Base-by-base conservation (phyloP, 1,284 basidiomycete species). In the Leccinum solheimii region DNA sequence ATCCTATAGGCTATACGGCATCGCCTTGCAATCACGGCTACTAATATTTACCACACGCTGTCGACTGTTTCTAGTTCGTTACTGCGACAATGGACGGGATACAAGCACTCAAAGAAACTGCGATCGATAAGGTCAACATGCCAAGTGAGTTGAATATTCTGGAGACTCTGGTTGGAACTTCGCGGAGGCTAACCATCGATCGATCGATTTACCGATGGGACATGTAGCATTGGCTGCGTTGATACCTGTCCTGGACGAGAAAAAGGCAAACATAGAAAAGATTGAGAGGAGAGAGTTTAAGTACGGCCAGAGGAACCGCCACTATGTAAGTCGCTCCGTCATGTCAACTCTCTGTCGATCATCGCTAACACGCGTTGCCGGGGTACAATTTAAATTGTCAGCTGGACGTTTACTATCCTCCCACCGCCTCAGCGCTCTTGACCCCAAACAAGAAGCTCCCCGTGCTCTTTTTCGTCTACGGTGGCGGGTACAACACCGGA, bases 381-480 rank as follows among this genome's bases (percentile, higher is more conserved):
- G 43, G 43, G 10, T 11, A 45, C 10, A 19, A 10, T 3, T 3
- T 2, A 0, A 13, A 26, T 0, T 30, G 36, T 10, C 58, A 84
- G 82, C 75, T 85, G 14, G 83, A 85, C 61, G 77, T 87, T 0
- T 88, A 87, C 68, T 86, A 85, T 67, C 86, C 87, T 0, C 63
- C 76, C 1, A 61, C 66, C 0, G 38, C 69, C 3, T 62, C 72
- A 1, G 61, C 63, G 14, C 64, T 68, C 1, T 60, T 68, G 9
- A 73, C 71, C 1, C 23, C 64, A 4, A 56, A 59, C 3, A 73
- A 67, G 5, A 80, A 78, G 61, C 76, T 78, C 0, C 84, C 85
- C 0, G 75, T 88, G 23, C 71, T 90, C 19, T 82, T 88, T 71
- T 88, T 83, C 70, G 64, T 83, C 50, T 88, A 89, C 63, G 87